These are phyloP conservation scores for Penicillium chermesinum DNA, from an alignment of 495 filamentous ascomycete species.

Conservation along the genomic window DNA sequence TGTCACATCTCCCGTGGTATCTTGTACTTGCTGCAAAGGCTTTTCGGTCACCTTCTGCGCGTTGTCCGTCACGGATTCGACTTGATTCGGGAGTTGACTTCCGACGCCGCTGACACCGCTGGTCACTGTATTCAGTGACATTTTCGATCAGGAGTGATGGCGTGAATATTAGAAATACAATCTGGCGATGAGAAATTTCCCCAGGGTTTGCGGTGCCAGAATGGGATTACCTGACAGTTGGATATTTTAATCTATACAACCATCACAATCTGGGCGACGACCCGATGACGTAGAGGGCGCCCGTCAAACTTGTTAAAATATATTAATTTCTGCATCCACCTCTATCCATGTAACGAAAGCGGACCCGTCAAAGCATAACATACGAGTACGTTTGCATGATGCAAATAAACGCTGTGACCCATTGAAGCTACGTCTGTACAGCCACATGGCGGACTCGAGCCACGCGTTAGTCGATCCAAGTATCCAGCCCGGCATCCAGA, in stretches of 20 bases:
- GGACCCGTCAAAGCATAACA: not conserved
- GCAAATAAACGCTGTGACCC: not conserved
- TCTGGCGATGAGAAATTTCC: not conserved
- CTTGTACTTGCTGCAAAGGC: constrained; percentile 12
- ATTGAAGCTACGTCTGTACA: not conserved
- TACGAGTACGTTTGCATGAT: not conserved
- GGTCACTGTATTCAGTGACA: constrained; percentile 29
- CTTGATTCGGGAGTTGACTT: constrained; percentile 17
- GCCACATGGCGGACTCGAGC: not conserved
- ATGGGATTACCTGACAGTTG: not conserved
- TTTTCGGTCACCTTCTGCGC: constrained; percentile 16
- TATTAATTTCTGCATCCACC: constrained; percentile 11
- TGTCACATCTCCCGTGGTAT: constrained; percentile 7
- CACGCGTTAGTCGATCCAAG: constrained; percentile 1
- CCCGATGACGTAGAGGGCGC: constrained; percentile 21
- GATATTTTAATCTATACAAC: constrained; percentile 14
- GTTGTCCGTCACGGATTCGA: constrained; percentile 14
- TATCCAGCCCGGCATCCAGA: not conserved
- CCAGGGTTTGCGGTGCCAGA: not conserved
- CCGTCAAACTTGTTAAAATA: constrained; percentile 16
- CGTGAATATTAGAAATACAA: not conserved
- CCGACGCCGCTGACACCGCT: constrained; percentile 23
- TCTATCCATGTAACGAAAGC: not conserved
- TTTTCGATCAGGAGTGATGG: constrained; percentile 2
- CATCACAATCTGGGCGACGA: not conserved